Conservation (phyloP, 2,329 filamentous ascomycete species). For the Cladorrhinum sp. region DNA sequence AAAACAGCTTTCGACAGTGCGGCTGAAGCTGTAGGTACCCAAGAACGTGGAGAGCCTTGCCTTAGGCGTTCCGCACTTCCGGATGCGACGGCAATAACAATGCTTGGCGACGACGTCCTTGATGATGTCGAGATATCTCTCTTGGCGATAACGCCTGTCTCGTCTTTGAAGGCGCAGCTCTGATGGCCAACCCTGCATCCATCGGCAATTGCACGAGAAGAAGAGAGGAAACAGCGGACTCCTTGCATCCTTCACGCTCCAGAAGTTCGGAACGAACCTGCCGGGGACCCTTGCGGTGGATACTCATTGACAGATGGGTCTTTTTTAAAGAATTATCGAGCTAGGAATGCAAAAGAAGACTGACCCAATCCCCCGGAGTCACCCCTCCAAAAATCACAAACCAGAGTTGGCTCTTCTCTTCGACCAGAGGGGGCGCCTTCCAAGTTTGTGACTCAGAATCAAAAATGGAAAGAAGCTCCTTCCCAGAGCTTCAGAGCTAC, state of each 20-base stretch:
- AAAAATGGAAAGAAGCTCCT: neutral
- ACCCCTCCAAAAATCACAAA: no score
- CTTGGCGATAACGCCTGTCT: neutral
- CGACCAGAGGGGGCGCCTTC: no score
- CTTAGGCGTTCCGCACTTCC: neutral
- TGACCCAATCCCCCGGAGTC: no score
- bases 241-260: neutral
- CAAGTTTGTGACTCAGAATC: neutral
- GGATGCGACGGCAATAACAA: constrained; percentile 1
- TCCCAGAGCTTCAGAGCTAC: no score
- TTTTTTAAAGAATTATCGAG: neutral
- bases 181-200: neutral
- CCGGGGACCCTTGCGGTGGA: neutral
- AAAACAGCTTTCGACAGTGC: neutral
- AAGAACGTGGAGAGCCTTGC: neutral
- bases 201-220: neutral
- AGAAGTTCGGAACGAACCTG: neutral
- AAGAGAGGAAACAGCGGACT: neutral
- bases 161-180: neutral
- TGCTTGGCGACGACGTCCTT: neutral
- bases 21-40: neutral
- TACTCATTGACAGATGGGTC: neutral
- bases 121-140: neutral
- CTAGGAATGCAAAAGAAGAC: neutral
- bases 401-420: no score